Conservation (phyloP, 2,329 filamentous ascomycete species). For the Fusarium hainanense region DNA sequence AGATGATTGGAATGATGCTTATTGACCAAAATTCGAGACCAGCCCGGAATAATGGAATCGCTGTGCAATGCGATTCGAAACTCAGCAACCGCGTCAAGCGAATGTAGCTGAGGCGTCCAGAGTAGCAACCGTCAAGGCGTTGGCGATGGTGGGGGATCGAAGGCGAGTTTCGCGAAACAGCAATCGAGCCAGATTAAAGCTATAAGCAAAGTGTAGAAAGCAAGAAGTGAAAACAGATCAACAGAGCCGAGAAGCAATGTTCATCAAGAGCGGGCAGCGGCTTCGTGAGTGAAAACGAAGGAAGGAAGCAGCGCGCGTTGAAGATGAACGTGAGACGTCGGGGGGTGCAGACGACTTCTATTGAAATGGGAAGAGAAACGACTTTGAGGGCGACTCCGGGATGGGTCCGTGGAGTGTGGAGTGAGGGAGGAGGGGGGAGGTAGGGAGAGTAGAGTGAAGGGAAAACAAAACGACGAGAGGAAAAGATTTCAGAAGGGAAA, state of each 20-base stretch:
- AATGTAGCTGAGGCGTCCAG: constrained; percentile 50
- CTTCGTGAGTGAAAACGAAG: constrained; percentile 46
- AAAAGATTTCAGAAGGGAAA: constrained; percentile 48
- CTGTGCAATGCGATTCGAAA: constrained; percentile 46
- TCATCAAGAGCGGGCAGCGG: constrained; percentile 44
- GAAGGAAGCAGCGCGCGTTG: constrained; percentile 37
- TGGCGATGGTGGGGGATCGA: constrained; percentile 47
- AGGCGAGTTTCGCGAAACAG: constrained; percentile 46
- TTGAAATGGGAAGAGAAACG: constrained; percentile 45
- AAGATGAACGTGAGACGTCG: constrained; percentile 43
- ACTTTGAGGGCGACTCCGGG: constrained; percentile 45
- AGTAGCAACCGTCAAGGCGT: constrained; percentile 56
- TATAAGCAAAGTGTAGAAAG: constrained; percentile 56
- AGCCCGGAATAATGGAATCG: constrained; percentile 56
- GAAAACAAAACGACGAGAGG: constrained; percentile 47
- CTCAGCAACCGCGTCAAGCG: constrained; percentile 60
- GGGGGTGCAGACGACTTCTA: constrained; percentile 38
- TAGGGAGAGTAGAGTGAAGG: constrained; percentile 45
- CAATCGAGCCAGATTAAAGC: constrained; percentile 54
- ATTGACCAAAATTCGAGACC: constrained; percentile 58
- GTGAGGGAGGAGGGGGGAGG: constrained; percentile 42
- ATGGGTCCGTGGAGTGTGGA: constrained; percentile 51
- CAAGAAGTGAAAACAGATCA: constrained; percentile 46
- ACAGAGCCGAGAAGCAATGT: constrained; percentile 42
- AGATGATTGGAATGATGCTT: constrained; percentile 43